These are phyloP conservation scores for Metschnikowia picachoensis DNA, from an alignment of 805 yeast species.

Conservation along the genomic window DNA sequence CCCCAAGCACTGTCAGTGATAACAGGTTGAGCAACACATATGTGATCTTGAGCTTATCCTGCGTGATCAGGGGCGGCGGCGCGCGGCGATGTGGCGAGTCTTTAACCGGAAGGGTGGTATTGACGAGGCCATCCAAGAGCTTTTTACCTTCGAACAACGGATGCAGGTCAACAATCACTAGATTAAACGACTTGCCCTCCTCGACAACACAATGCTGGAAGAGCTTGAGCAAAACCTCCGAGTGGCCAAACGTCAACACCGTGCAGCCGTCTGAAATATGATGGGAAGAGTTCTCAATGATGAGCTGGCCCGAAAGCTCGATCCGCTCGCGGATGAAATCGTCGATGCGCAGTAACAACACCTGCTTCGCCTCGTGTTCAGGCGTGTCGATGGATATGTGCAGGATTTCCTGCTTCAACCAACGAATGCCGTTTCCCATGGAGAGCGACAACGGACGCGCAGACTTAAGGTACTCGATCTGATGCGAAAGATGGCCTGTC, in stretches of 20 bases:
- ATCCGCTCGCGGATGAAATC: conserved; percentile 81
- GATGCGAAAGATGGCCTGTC: conserved; percentile 83
- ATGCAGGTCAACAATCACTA: conserved; percentile 86
- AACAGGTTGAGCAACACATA: conserved; percentile 79
- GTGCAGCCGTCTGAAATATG: conserved; percentile 77
- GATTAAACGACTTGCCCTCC: conserved; percentile 63
- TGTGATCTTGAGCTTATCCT: conserved; percentile 63
- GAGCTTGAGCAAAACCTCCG: conserved; percentile 74
- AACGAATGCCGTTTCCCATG: conserved; percentile 97
- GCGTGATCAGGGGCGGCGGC: conserved; percentile 27
- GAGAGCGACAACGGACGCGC: conserved; percentile 89
- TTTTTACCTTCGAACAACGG: conserved; percentile 92
- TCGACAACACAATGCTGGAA: conserved; percentile 62
- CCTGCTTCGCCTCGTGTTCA: conserved; percentile 64
- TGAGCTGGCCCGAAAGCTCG: conserved; percentile 76
- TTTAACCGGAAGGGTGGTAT: conserved; percentile 27
- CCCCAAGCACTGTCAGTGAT: conserved; percentile 69
- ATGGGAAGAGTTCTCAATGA: conserved; percentile 71
- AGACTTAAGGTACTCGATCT: conserved; percentile 85
- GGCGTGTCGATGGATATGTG: conserved; percentile 68
- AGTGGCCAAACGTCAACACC: conserved; percentile 82
- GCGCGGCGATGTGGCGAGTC: conserved; percentile 13
- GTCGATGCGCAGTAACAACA: conserved; percentile 65
- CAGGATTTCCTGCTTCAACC: conserved; percentile 94
- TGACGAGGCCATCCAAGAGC: conserved; percentile 61